Conservation (phyloP, 2,329 filamentous ascomycete species). For the Keithomyces neogunnii region DNA sequence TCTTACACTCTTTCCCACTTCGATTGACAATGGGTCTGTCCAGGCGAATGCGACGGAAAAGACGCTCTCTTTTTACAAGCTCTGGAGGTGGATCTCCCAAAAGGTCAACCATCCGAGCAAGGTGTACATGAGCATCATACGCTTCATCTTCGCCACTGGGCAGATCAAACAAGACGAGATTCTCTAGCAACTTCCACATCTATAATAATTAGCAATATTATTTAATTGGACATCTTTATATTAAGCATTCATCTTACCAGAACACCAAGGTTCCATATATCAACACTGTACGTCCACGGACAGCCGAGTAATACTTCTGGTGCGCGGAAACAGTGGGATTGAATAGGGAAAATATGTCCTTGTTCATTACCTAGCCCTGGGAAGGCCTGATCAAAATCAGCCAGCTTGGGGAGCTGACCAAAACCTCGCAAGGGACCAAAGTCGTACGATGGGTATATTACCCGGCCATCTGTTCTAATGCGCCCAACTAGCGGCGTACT, state of each 20-base stretch:
- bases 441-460: slow-evolving; percentile 8
- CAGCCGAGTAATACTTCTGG: slow-evolving; percentile 15
- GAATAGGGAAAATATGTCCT: slow-evolving; percentile 11
- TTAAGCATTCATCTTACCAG: slow-evolving; percentile 6
- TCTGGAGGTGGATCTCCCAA: slow-evolving; percentile 9
- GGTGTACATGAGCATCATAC: slow-evolving; percentile 14
- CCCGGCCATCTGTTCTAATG: slow-evolving; percentile 3
- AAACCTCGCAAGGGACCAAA: slow-evolving; percentile 11
- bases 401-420: slow-evolving; percentile 7
- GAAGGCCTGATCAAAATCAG: slow-evolving; percentile 10
- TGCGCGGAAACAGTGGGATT: slow-evolving; percentile 12
- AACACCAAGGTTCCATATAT: slow-evolving; percentile 14
- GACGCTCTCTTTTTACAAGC: slow-evolving; percentile 9
- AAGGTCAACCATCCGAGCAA: slow-evolving; percentile 12
- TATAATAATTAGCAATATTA: slow-evolving; percentile 4
- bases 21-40: background rate
- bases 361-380: slow-evolving; percentile 2
- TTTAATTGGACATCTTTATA: background rate
- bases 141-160: slow-evolving; percentile 10
- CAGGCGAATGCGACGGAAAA: slow-evolving; percentile 7
- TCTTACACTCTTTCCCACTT: slow-evolving; percentile 6
- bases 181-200: slow-evolving; percentile 15
- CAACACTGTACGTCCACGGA: slow-evolving; percentile 10
- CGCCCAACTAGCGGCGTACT: background rate
- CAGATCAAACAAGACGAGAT: slow-evolving; percentile 9